Percentiles rank a stretch among this genome's conserved stretches.
Evolutionary conservation across 805 yeast genomes (phyloP).

Genomic region (Kurtzmaniella fragi): DNA sequence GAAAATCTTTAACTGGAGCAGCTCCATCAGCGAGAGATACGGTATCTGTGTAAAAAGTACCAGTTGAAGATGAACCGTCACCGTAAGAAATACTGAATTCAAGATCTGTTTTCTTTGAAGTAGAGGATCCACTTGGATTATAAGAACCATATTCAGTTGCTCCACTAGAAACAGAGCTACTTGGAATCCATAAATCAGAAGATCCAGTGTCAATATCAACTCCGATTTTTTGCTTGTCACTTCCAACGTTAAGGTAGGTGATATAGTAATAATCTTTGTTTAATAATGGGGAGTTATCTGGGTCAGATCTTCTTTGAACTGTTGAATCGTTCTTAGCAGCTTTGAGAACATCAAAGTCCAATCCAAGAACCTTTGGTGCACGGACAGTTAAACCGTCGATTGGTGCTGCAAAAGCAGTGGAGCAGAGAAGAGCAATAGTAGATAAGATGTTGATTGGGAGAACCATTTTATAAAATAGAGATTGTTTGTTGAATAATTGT

Average conservation of each 20-base stretch:
- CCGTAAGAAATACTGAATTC: conserved; percentile 35
- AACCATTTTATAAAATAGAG: too few species aligned
- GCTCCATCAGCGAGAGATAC: conserved; percentile 4
- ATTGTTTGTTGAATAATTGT: too few species aligned
- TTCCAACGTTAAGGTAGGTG: conserved; percentile 4
- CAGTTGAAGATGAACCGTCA: conserved; percentile 36
- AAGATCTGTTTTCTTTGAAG: conserved; percentile 25
- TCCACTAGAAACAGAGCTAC: background rate
- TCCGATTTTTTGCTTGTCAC: conserved; percentile 4
- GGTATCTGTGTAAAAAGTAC: conserved; percentile 41
- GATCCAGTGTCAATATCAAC: conserved; percentile 8
- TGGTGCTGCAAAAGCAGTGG: conserved; percentile 3
- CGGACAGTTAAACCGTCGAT: conserved; percentile 3
- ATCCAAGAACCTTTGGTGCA: conserved; percentile 4
- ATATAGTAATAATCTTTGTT: conserved; percentile 3
- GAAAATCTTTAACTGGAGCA: conserved; percentile 2
- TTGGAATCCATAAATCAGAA: conserved; percentile 7
- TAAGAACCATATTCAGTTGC: conserved; percentile 32
- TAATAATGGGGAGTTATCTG: background rate
- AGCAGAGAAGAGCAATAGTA: conserved; percentile 2
- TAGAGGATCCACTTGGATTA: conserved; percentile 23
- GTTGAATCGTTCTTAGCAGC: background rate
- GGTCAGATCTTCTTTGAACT: conserved; percentile 27
- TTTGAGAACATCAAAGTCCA: conserved; percentile 2
- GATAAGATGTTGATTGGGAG: conserved; percentile 1